Evolutionary conservation across 2,329 filamentous ascomycete species (phyloP), one percentile per base, ranked within the genome.

Genomic region (Purpureocillium takamizusanense): DNA sequence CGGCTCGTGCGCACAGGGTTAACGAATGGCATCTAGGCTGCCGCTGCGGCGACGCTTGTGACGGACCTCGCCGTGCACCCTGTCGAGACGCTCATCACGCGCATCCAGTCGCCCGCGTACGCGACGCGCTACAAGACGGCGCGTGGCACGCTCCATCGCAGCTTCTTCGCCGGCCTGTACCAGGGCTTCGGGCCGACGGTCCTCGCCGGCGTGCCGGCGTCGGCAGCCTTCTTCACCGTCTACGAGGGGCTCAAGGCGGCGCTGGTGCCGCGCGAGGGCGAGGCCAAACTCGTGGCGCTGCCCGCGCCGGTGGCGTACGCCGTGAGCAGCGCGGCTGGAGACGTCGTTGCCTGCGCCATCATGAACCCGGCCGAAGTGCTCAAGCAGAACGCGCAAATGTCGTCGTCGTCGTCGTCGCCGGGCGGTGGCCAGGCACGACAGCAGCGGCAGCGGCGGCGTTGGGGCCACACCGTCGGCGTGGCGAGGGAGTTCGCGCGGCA

Each of bases 381-480:
- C 28, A 48, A 48, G 35, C 46, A 48, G 41, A 48, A 48, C 14
- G 46, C 46, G 14, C 46, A 48, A 33, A 39, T 48, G 6, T 37
- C 35, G n/a, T 25, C n/a, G 21, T 10, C 10, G 21, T 5, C 21
- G 21, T n/a, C 21, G 35, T 28, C 23, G 34, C 30, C 14, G 16
- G 25, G 3, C 23, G 33, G 35, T 17, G 16, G 15, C 30, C 37
- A 13, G 38, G 31, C 3, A 35, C 16, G 35, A n/a, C n/a, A n/a
- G n/a, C n/a, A n/a, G n/a, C n/a, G n/a, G n/a, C n/a, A n/a, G n/a
- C n/a, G 21, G 21, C 21, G 21, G 21, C 21, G 21, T 10, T 25
- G 21, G 21, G 21, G 21, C 21, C 21, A 25, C 21, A 25, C 21
- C 21, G 21, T 25, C 21, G 21, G 10, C 21, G 21, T 38, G 13